These are phyloP conservation scores for Melocanna baccifera DNA, from an alignment of 176 grass and related monocot species.

Conservation along the genomic window DNA sequence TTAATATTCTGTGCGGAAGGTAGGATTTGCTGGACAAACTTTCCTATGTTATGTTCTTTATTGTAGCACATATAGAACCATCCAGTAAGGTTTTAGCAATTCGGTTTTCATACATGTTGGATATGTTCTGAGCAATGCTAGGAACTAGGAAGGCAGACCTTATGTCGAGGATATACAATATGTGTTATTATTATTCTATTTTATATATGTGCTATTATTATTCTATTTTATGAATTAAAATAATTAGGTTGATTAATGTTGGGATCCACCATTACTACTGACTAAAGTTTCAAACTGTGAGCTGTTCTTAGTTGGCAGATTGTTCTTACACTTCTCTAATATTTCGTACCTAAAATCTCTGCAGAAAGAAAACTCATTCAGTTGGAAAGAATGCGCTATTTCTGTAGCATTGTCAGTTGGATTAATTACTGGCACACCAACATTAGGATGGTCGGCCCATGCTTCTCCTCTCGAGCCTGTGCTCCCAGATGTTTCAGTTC, in stretches of 20 bases:
- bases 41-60: not conserved
- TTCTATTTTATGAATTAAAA: not conserved
- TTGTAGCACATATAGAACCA: not conserved
- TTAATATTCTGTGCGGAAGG: not conserved
- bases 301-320: not conserved
- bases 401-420: slow-evolving; percentile 82
- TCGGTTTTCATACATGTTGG: not conserved
- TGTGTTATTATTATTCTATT: not conserved
- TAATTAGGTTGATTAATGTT: not conserved
- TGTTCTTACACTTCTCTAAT: not conserved
- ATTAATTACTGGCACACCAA: slow-evolving; percentile 51
- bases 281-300: not conserved
- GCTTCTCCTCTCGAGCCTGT: slow-evolving; percentile 57
- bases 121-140: not conserved
- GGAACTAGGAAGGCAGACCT: not conserved
- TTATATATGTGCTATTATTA: not conserved
- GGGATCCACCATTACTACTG: not conserved
- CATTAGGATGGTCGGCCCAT: slow-evolving; percentile 42
- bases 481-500: slow-evolving; percentile 85
- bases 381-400: slow-evolving; percentile 69
- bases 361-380: slow-evolving; percentile 67
- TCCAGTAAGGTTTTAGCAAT: not conserved
- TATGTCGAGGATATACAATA: not conserved
- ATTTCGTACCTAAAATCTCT: slow-evolving; percentile 17
- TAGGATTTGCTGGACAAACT: not conserved